Base-by-base conservation (phyloP, 106 monocot species). In the Phalaenopsis aphrodite region DNA sequence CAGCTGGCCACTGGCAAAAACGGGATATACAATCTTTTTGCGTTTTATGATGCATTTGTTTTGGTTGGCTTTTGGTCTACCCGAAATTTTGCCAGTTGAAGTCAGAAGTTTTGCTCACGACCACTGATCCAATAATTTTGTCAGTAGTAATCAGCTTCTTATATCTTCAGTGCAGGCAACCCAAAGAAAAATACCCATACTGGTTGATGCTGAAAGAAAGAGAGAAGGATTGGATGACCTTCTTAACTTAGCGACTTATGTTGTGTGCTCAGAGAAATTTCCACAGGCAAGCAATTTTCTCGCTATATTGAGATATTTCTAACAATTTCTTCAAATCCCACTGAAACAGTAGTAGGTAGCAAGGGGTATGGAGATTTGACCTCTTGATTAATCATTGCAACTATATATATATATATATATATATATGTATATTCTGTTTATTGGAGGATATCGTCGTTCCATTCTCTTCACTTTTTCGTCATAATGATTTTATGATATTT, bases 181-280 rank as follows among this genome's bases (percentile, higher is more conserved):
- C 47, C 83, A 45, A 82, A 92, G 83, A 81, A 94, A 90, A 71
- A 90, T 94, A 79, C 91, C 96, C 76, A 96, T 96, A 75, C 87
- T 96, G 65, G 47, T 96, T 83, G 96, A 96, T 87, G 86, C 91
- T 76, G 96, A 96, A 83, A 90, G 85, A 82, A 94, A 87, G 47
- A 87, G 91, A 66, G 91, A 91, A 55, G 96, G 96, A 24, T 78
- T 94, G 69, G 87, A 96, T 81, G 90, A 92, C 66, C 90, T 96
- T 83, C 90, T 96, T 56, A 84, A 86, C 58, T 42, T 92, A 18
- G 96, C 96, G 71, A 86, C 81, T 56, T 96, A 92, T 84, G 83
- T 96, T 85, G 87, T 96, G 47, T 96, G 96, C 85, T 88, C 93
- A 19, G 94, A 90, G 79, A 94, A 91, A 72, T 96, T 96, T 81